These are phyloP conservation scores for Penicillium sp. DNA, from an alignment of 2,329 filamentous ascomycete genomes.

Conservation along the genomic window DNA sequence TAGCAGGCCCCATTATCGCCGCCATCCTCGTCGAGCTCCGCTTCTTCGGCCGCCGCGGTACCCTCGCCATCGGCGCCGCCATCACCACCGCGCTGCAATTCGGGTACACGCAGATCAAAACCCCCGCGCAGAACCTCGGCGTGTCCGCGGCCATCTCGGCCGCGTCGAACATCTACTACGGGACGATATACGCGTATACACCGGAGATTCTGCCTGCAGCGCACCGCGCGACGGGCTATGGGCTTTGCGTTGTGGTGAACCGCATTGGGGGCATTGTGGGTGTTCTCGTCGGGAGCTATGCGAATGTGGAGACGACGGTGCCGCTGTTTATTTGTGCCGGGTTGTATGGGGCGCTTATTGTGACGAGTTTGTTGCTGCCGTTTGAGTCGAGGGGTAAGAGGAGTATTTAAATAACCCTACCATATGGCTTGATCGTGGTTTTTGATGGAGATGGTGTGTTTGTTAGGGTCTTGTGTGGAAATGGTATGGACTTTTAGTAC, in stretches of 20 bases:
- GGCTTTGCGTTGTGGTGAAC: slow-evolving; percentile 47
- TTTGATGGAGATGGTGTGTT: no score
- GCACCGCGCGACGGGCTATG: slow-evolving; percentile 57
- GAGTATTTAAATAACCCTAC: slow-evolving; percentile 33
- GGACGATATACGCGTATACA: slow-evolving; percentile 60
- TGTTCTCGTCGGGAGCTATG: slow-evolving; percentile 49
- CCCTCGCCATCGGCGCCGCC: slow-evolving; percentile 58
- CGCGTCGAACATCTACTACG: slow-evolving; percentile 60
- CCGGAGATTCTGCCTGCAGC: slow-evolving; percentile 61
- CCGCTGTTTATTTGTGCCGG: slow-evolving; percentile 52
- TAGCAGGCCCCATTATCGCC: slow-evolving; percentile 77
- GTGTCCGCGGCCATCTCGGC: slow-evolving; percentile 58
- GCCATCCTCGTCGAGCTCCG: slow-evolving; percentile 74
- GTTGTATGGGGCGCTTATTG: slow-evolving; percentile 46
- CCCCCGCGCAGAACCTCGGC: slow-evolving; percentile 54
- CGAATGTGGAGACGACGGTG: slow-evolving; percentile 40
- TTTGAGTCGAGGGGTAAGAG: slow-evolving; percentile 51
- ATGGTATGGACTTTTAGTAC: no score
- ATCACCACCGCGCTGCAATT: slow-evolving; percentile 60
- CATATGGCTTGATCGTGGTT: no score
- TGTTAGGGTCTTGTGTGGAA: no score
- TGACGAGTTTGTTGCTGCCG: slow-evolving; percentile 49
- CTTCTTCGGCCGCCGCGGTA: slow-evolving; percentile 63
- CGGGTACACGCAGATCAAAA: slow-evolving; percentile 57
- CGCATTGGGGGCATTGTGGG: slow-evolving; percentile 49